A percentile compares a stretch with the other conserved stretches of the same genome.
Conservation (phyloP, 148 eudicot species). For the Rhododendron mucronatum region DNA sequence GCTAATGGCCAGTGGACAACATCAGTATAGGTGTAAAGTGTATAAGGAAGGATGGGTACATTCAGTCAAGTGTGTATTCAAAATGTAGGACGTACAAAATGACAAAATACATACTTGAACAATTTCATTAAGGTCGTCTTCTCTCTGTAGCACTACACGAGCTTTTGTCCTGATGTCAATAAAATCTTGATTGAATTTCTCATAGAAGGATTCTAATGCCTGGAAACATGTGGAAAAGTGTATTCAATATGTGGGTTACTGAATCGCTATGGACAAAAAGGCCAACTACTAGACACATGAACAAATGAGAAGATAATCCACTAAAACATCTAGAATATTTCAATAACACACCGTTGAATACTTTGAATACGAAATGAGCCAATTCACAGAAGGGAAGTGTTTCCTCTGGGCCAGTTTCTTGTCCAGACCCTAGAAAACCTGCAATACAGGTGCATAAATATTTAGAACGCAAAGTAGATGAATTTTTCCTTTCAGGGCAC, state of each 20-base stretch:
- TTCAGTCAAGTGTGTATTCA: not conserved
- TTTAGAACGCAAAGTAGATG: not conserved
- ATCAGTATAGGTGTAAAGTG: not conserved
- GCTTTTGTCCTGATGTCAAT: constrained; percentile 93
- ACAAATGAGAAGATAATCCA: not conserved
- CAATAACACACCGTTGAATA: constrained; percentile 65
- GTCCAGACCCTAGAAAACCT: constrained; percentile 31
- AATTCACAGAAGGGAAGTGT: constrained; percentile 97
- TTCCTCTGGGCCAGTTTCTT: constrained; percentile 97
- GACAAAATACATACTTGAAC: constrained; percentile 58
- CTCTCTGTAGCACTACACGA: constrained; percentile 99
- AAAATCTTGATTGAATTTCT: constrained; percentile 85
- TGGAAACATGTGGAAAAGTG: constrained; percentile 23
- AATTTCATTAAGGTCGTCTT: constrained; percentile 94
- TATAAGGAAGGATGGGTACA: not conserved
- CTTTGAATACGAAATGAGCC: constrained; percentile 99
- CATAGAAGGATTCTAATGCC: constrained; percentile 91
- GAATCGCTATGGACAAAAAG: not conserved
- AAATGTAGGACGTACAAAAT: not conserved
- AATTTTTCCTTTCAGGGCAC: not conserved
- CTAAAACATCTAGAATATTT: not conserved
- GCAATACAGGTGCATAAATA: constrained; percentile 14
- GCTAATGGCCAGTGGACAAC: too few relatives aligned
- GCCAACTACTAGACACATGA: not conserved
- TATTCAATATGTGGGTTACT: not conserved